Base-by-base conservation (phyloP, 2,329 filamentous ascomycete genomes). In the Colletotrichum sp. region DNA sequence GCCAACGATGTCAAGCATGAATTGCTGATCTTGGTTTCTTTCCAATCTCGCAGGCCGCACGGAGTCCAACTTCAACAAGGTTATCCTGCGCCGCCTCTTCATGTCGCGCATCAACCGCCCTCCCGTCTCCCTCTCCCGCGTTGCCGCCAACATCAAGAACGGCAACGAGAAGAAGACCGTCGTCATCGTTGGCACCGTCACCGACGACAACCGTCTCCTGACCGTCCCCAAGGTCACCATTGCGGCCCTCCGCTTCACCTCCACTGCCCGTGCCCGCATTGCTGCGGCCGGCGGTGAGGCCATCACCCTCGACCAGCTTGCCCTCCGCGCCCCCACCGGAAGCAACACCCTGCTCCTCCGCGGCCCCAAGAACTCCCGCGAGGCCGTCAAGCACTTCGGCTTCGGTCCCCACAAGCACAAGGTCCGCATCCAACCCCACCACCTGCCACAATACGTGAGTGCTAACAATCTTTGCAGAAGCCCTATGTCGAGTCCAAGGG, bases 381-480 rank as follows among this genome's bases (percentile, higher is more conserved):
- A 99, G 93, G 95, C 97, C 79, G 91, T 99, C 88, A 99, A 98
- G 94, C 98, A 99, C 92, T 99, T 99, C 87, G 97, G 98, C 86
- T 94, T 99, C 83, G 98, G 97, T 81, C 97, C 97, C 81, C 97
- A 99, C 93, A 96, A 93, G 88, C 91, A 98, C 94, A 99, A 99
- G 94, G 95, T 95, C 87, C 81, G 90, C 6, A 64, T 85, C 10
- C 18, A 10, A 34, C 52, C 9, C 3, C 12, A 15, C 6, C 24
- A 6, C 18, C 15, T 36, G n/a, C 15, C n/a, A 21, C 28, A 24
- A 26, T 36, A 38, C 75, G 55, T 73, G 52, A 67, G 67, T 78
- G 78, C 86, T 89, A 79, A 88, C 79, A 64, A 71, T 58, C 76
- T 78, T 55, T 83, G 77, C 81, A 97, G 96, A 99, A 98, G 93